Evolutionary conservation across 768 basidiomycete species (phyloP), one percentile per base, ranked within the genome.

Genomic region (Filobasidium wieringae): DNA sequence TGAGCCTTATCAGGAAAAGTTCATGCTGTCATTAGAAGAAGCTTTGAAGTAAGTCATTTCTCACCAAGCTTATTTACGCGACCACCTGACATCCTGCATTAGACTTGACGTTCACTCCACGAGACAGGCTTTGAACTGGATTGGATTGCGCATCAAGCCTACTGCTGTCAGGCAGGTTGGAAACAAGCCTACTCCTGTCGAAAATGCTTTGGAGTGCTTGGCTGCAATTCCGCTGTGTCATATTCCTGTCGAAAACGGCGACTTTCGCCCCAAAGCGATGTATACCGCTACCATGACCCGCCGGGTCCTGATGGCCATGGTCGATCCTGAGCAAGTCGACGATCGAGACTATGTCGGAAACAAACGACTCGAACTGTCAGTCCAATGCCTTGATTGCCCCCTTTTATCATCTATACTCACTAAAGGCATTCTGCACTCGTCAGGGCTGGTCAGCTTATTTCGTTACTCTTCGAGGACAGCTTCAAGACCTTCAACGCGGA

Each of bases 301-400:
- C 17, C 79, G 95, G 45, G 95, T 99, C 12, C 78, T 99, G 52
- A 89, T 92, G 86, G 91, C 91, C 17, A 86, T 96, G 82, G 82
- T 90, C 58, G 90, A 97, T 72, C 88, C 89, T 72, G 91, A 85
- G 67, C 90, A 91, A 82, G 91, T 95, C 9, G 95, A 99, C 66
- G 95, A 99, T 75, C 81, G 95, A 47, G 95, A 99, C 74, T 99
- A 99, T 71, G 95, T 99, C 58, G 95, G 95, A 49, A 99, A 99
- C 76, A 99, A 99, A 75, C 87, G 95, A 49, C 77, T 99, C 41
- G 95, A 99, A 76, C 81, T 99, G 93, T 95, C 73, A 69, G 86
- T 79, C 6, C 41, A n/a, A 22, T 33, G 34, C 50, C 55, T 53
- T 19, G 15, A 22, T 17, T 58, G 27, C 24, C 29, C 14, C 52